Conservation (phyloP, 2,329 filamentous ascomycete species). For the Penicillium sp. region DNA sequence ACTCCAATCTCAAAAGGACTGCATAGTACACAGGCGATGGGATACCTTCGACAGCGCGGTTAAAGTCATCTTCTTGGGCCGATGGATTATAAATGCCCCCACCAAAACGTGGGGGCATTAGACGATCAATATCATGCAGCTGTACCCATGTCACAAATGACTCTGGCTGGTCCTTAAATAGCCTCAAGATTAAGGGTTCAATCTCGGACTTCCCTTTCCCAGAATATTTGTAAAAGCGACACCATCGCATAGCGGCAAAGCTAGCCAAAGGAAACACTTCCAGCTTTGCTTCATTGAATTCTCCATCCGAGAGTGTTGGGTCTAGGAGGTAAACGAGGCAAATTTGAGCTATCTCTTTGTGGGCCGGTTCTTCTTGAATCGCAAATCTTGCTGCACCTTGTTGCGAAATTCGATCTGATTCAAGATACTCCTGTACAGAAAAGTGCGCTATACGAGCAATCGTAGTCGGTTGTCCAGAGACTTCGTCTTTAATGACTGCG, state of each 20-base stretch:
- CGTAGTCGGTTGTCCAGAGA: accelerated
- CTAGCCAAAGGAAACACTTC: constrained; percentile 1
- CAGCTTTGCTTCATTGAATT: background rate
- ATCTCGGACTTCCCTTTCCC: background rate
- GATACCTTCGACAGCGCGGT: background rate
- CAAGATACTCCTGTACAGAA: constrained; percentile 34
- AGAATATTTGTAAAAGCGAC: background rate
- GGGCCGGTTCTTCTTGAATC: background rate
- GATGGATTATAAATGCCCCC: too few species aligned
- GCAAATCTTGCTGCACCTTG: background rate
- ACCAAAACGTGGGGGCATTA: too few species aligned
- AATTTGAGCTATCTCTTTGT: constrained; percentile 3
- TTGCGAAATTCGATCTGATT: constrained; percentile 21
- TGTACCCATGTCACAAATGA: constrained; percentile 4
- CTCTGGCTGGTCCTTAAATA: constrained; percentile 1
- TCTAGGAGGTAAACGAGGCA: constrained; percentile 10
- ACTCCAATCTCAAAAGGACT: constrained; percentile 2
- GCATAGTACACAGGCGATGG: constrained; percentile 7
- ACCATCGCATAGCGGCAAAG: constrained; percentile 2
- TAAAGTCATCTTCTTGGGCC: background rate
- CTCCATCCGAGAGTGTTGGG: background rate
- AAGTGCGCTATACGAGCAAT: constrained; percentile 30
- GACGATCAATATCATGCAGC: background rate
- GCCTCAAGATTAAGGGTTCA: background rate
- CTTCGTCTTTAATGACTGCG: background rate